A percentile compares a stretch with the other conserved stretches of the same genome.
phyloP scores from a whole-genome alignment of 345 rosid species.

The Viola odorata region DNA sequence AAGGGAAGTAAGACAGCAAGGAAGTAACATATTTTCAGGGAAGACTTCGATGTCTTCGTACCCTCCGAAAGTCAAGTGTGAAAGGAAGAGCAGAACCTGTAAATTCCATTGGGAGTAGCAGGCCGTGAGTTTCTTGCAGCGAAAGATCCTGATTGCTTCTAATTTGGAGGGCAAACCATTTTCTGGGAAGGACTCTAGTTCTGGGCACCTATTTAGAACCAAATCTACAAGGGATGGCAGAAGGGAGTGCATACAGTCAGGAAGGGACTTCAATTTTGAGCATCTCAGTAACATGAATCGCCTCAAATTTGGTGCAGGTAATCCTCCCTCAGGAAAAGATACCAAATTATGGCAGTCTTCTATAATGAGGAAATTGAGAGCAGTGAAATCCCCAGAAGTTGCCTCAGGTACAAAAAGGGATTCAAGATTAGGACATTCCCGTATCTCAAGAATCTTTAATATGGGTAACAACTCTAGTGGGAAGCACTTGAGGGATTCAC shows the following conservation, averaged over 20 bases:
- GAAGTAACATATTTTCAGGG: conserved; percentile 8
- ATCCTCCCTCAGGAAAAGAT: conserved; percentile 13
- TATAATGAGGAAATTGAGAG: background rate
- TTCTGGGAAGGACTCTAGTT: conserved; percentile 14
- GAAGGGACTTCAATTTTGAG: conserved; percentile 5
- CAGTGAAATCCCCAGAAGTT: background rate
- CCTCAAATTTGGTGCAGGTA: conserved; percentile 13
- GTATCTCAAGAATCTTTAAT: conserved; percentile 1
- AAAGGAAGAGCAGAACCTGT: conserved; percentile 10
- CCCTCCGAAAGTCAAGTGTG: conserved; percentile 1
- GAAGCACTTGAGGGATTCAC: conserved; percentile 7
- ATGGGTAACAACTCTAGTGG: conserved; percentile 14
- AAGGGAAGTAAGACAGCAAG: conserved; percentile 11
- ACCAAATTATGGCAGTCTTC: background rate
- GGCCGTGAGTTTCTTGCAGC: conserved; percentile 13
- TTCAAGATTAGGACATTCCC: conserved; percentile 8
- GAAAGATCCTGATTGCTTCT: background rate
- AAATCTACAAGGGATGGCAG: conserved; percentile 11
- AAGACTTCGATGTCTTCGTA: conserved; percentile 3
- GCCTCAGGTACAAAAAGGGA: background rate
- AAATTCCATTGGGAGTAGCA: conserved; percentile 7
- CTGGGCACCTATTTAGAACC: background rate
- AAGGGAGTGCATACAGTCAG: conserved; percentile 12
- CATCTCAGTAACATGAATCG: background rate
- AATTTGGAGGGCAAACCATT: conserved; percentile 16